Evolutionary conservation across 2,329 filamentous ascomycete species (phyloP), one percentile per base, ranked within the genome.

Genomic region (Parafenestella ontariensis): DNA sequence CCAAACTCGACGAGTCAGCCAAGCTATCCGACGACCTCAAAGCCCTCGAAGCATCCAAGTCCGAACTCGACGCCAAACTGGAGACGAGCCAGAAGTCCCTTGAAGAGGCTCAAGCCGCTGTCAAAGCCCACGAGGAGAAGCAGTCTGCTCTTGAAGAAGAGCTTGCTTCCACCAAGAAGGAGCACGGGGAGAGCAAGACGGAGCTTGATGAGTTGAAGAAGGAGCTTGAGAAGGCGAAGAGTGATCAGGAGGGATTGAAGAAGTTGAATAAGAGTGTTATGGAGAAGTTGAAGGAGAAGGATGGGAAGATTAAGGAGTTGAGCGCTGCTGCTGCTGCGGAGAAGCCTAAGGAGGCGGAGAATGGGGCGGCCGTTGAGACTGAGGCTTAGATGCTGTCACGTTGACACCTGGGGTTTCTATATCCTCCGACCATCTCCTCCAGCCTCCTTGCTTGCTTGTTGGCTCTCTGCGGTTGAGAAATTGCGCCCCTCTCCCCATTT

Each of bases 191-290:
- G 21, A 50, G 60, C 39, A 68, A 62, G 54, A 51, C 56, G 10
- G 59, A 65, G 23, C 58, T 66, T 31, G 65, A 56, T 21, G 53
- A 46, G 9, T 40, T 58, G 15, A 68, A 64, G 53, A 58, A 58
- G 42, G 64, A 68, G 29, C 56, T 67, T 20, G 65, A 59, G 31
- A 57, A 57, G 28, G 61, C 62, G 5, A 58, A 64, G 59, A 49
- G 52, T 42, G 53, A 49, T 2, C 57, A 64, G 36, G 61, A 62
- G 26, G 51, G 47, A 26, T 36, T 59, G 15, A 60, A 64, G 51
- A 65, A 56, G 26, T 54, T 59, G 15, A 64, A 62, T 42, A 55
- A 58, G 20, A 45, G 49, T 17, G 46, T 59, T 18, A 37, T 62
- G 37, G 48, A 61, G 34, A 62, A 66, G 54, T 49, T 59, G 23